These are phyloP conservation scores for Alternaria sp. DNA, from an alignment of 2,329 filamentous ascomycete genomes.

Conservation along the genomic window DNA sequence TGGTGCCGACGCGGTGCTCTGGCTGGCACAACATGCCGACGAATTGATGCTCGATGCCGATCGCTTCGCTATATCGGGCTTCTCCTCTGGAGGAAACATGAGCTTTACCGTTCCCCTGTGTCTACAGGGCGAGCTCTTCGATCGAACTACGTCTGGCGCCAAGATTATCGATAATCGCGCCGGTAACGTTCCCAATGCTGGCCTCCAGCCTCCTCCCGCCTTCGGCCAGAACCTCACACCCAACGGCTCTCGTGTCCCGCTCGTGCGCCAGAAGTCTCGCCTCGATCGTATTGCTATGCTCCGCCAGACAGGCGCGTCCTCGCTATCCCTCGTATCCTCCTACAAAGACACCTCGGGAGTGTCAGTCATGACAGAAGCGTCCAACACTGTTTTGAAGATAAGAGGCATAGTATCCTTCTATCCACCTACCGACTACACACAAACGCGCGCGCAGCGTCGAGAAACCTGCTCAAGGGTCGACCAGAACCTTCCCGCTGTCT, in stretches of 20 bases:
- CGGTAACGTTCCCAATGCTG: conserved; percentile 37
- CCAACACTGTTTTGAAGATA: conserved; percentile 57
- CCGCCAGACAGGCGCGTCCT: conserved; percentile 44
- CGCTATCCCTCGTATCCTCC: conserved; percentile 48
- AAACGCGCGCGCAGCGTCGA: conserved; percentile 66
- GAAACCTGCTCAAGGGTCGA: conserved; percentile 63
- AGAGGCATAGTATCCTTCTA: conserved; percentile 69
- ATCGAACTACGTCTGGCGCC: conserved; percentile 39
- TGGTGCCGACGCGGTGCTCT: conserved; percentile 68
- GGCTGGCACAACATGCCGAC: conserved; percentile 64
- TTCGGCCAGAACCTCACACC: conserved; percentile 26
- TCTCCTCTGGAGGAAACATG: conserved; percentile 71
- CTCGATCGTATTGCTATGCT: conserved; percentile 48
- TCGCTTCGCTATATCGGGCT: conserved; percentile 67
- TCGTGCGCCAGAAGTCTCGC: conserved; percentile 43
- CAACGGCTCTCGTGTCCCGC: conserved; percentile 46
- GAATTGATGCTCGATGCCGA: conserved; percentile 66
- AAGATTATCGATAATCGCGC: conserved; percentile 41
- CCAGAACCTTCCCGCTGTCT: conserved; percentile 60
- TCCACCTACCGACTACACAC: conserved; percentile 69
- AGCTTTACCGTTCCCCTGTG: conserved; percentile 69
- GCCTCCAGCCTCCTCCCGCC: conserved; percentile 27
- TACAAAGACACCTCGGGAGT: conserved; percentile 48
- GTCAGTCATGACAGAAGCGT: conserved; percentile 43
- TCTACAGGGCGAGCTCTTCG: conserved; percentile 59